These are phyloP conservation scores for Amoeboaphelidium protococcarum DNA, from an alignment of 371 early-diverging fungal genomes.

Conservation along the genomic window DNA sequence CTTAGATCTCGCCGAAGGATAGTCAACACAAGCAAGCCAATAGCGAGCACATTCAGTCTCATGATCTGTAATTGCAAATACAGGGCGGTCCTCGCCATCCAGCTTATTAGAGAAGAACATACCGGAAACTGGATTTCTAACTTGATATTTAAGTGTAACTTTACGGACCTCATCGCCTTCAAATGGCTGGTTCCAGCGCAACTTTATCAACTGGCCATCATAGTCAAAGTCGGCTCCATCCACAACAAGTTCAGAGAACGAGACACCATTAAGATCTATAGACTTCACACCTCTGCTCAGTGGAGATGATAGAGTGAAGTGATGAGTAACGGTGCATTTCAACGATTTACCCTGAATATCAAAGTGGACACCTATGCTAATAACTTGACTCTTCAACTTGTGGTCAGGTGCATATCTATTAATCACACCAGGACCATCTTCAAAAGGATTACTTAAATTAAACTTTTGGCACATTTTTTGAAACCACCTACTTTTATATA, in stretches of 20 bases:
- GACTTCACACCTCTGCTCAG: no score
- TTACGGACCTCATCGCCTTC: constrained; percentile 5
- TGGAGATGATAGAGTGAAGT: no score
- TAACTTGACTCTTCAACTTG: no score
- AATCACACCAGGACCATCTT: no score
- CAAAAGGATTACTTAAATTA: no score
- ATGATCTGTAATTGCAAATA: constrained; percentile 13
- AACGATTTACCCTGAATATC: no score
- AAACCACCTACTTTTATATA: no score
- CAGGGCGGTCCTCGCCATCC: background rate
- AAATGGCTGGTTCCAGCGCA: constrained; percentile 16
- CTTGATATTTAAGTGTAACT: constrained; percentile 12
- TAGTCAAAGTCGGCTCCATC: constrained; percentile 6
- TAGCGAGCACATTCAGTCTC: constrained; percentile 22
- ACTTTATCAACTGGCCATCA: constrained; percentile 13
- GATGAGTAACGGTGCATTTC: no score
- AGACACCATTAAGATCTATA: background rate
- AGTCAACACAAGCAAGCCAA: constrained; percentile 31
- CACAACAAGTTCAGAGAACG: background rate
- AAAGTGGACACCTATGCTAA: no score
- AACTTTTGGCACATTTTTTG: no score
- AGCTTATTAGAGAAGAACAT: constrained; percentile 9
- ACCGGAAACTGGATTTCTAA: constrained; percentile 17
- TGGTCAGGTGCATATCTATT: no score
- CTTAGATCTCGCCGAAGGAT: constrained; percentile 21